Evolutionary conservation across 148 eudicot genomes (phyloP).

Genomic region (Drosera capensis): DNA sequence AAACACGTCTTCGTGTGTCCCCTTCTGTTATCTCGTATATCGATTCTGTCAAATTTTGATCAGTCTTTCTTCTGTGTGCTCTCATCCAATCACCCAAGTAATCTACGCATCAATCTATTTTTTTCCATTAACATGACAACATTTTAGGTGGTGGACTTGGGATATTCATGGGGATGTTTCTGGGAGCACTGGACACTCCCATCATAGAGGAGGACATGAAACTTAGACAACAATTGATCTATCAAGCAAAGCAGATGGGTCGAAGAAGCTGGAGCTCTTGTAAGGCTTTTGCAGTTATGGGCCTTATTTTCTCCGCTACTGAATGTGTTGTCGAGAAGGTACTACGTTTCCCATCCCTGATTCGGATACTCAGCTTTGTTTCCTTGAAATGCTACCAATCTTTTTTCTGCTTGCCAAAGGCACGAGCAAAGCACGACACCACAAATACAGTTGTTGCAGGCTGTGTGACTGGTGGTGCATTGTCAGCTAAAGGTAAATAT

Average conservation of each 20-base stretch:
- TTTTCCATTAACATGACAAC: conserved; percentile 1
- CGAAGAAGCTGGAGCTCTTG: conserved; percentile 83
- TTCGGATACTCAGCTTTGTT: neutral
- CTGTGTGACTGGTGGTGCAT: conserved; percentile 78
- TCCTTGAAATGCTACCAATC: neutral
- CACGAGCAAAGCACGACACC: conserved; percentile 77
- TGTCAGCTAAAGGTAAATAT: conserved; percentile 89
- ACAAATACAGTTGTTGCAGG: conserved; percentile 85
- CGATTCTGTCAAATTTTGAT: neutral
- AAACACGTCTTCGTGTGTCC: no score
- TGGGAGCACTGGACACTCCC: conserved; percentile 78
- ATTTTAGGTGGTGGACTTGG: conserved; percentile 84
- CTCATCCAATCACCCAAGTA: no score
- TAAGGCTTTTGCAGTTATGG: conserved; percentile 87
- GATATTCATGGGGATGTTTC: conserved; percentile 65
- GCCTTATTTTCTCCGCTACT: conserved; percentile 60
- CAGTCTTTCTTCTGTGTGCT: no score
- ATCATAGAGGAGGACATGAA: conserved; percentile 63
- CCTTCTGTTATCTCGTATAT: no score
- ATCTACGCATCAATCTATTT: no score
- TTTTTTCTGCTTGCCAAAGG: conserved; percentile 20
- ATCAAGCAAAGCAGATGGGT: conserved; percentile 81
- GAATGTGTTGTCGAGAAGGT: conserved; percentile 91
- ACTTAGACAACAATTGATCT: conserved; percentile 48
- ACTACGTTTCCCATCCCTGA: neutral